phyloP scores from a whole-genome alignment of 306 rosid genomes.

The Ochetophila trinervis region DNA sequence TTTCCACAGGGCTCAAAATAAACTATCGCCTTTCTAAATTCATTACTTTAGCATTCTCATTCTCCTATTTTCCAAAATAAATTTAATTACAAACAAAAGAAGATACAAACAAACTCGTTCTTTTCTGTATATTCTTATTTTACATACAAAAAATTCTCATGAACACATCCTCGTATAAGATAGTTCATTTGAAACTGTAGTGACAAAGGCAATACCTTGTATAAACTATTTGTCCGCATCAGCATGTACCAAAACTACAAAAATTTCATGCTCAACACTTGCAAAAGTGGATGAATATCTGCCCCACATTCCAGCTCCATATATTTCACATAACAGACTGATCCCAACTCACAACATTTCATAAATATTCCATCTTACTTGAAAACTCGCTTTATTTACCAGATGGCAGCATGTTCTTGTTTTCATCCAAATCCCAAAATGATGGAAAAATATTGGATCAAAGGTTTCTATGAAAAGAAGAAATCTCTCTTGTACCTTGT shows the following conservation, averaged over 20 bases:
- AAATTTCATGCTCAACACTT: conserved; percentile 16
- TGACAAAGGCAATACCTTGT: conserved; percentile 12
- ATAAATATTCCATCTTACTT: conserved; percentile 8
- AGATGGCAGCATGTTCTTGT: conserved; percentile 12
- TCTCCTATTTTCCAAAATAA: neutral
- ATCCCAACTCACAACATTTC: neutral
- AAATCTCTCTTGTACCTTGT: conserved; percentile 56
- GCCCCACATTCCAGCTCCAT: conserved; percentile 20
- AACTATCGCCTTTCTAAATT: no score
- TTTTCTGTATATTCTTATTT: conserved; percentile 31
- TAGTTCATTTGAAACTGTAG: neutral
- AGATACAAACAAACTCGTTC: conserved; percentile 19
- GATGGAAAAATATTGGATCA: conserved; percentile 22
- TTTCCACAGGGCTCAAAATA: no score
- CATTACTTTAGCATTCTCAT: no score
- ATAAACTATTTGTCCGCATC: neutral
- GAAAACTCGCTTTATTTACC: conserved; percentile 15
- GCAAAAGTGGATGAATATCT: conserved; percentile 7
- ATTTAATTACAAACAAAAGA: conserved; percentile 8
- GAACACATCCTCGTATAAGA: conserved; percentile 1
- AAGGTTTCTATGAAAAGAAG: conserved; percentile 51
- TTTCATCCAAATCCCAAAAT: neutral
- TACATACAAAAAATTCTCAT: conserved; percentile 25
- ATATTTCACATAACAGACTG: neutral
- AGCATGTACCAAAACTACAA: conserved; percentile 28